Base-by-base conservation (phyloP, 495 filamentous ascomycete genomes). In the Penicillium cataractarum region DNA sequence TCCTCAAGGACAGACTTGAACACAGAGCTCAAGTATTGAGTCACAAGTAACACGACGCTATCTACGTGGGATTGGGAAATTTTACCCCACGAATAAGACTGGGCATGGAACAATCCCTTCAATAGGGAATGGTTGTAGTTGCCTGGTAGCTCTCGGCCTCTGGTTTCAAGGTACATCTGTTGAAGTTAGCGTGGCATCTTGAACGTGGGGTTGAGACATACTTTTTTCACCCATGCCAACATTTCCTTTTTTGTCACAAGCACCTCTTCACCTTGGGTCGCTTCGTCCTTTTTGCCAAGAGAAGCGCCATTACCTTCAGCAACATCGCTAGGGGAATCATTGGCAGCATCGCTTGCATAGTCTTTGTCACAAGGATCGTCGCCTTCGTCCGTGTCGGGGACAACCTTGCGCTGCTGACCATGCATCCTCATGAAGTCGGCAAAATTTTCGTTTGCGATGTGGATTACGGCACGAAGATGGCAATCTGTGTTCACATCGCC, bases 111-210 rank as follows among this genome's bases (percentile, higher is more conserved):
- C 2, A 82, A 55, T 40, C 76, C 72, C 1, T 57, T 58, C 0
- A 82, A 59, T 0, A 82, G 64, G 1, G 74, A 53, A 15, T 76
- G 71, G 33, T 82, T 83, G 62, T 78, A 77, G 40, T 74, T 83
- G 2, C 82, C 82, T 1, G 77, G 61, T 2, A 84, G 63, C 51
- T 82, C 76, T 37, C 61, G 64, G 10, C 79, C 81, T 9, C 80
- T 46, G 2, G 69, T 70, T 42, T 39, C 42, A 24, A 46, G 42
- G 6, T 46, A 24, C 19, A 22, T 24, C 42, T 22, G 10, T 10
- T 24, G 1, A 10, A 22, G 19, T 46, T 12, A 13, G 21, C 8
- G 24, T 22, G n/a, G 2, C 42, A 46, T 10, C 8, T 44, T 22
- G 19, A 22, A 10, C 1, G n/a, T 3, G 6, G n/a, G 8, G 7